phyloP scores from a whole-genome alignment of 768 basidiomycete genomes.

The Crassisporium funariophilum region DNA sequence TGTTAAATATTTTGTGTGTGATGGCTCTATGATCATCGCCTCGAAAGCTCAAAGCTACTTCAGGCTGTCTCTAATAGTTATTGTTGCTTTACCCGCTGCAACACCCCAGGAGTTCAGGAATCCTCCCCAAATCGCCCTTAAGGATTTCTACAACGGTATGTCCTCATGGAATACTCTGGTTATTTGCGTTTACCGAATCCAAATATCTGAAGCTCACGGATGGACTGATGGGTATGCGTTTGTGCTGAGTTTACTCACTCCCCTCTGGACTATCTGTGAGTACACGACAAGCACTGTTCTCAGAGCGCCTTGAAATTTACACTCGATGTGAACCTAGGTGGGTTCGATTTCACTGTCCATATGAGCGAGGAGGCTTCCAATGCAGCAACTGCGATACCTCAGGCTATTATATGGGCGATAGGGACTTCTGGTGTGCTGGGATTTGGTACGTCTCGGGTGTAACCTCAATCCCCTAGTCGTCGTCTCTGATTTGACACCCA shows the following conservation, averaged over 20 bases:
- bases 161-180: not conserved
- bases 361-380: conserved; percentile 75
- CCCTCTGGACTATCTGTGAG: conserved; percentile 45
- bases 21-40: not conserved
- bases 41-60: not conserved
- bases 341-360: conserved; percentile 60
- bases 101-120: conserved; percentile 64
- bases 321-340: conserved; percentile 24
- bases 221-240: conserved; percentile 66
- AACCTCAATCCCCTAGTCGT: not conserved
- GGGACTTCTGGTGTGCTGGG: conserved; percentile 59
- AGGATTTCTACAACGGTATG: conserved; percentile 61
- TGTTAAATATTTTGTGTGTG: conserved; percentile 67
- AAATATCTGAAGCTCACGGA: conserved; percentile 42
- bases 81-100: conserved; percentile 67
- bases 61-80: conserved; percentile 64
- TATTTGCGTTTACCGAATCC: not conserved
- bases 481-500: not conserved
- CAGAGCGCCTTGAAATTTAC: not conserved
- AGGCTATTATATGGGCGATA: conserved; percentile 61
- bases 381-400: conserved; percentile 67
- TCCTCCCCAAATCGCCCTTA: conserved; percentile 60
- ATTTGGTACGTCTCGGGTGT: conserved; percentile 48
- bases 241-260: conserved; percentile 43
- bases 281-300: not conserved